Evolutionary conservation across 2,329 filamentous ascomycete species (phyloP), one percentile per base, ranked within the genome.

Genomic region (Xylaria digitata): DNA sequence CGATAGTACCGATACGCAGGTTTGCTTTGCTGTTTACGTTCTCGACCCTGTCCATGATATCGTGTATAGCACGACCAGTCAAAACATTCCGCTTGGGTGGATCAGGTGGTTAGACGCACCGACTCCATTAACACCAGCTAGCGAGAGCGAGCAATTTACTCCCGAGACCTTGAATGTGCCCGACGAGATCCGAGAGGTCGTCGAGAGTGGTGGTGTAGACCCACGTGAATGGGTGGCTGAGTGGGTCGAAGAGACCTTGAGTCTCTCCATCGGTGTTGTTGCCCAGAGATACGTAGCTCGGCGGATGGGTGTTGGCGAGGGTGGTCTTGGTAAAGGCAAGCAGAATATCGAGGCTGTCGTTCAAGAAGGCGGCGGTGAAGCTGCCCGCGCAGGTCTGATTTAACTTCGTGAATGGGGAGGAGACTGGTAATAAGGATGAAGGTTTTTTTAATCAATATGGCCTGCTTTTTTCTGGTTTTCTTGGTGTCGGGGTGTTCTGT

Each of bases 161-260:
- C 34, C 42, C 4, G 75, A 75, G 21, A 71, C 76, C 15, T 73
- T 75, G 9, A 74, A 75, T n/a, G 80, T 94, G 40, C 95, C 96
- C 0, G 91, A 93, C 32, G 93, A 94, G 75, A 97, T 99, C 74
- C 86, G 87, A 23, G 92, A 95, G 71, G 97, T 98, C 70, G 88
- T 99, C 46, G 88, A 89, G 74, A 81, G 82, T 50, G 89, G 88
- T 8, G 88, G 87, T 53, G 93, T 98, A 1, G 96, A 99, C 76
- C 96, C 96, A 0, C 86, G 96, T 65, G 96, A 99, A 79, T 99
- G 96, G 96, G 92, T 97, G 43, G 92, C 94, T 2, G 96, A 98
- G 80, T 99, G 96, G 96, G 87, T 99, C 53, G 95, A 98, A 81
- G 95, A 98, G 81, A 83, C 90, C 0, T 84, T 99, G 37, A 89